phyloP scores from a whole-genome alignment of 805 yeast species.

The Ogataea naganishii region DNA sequence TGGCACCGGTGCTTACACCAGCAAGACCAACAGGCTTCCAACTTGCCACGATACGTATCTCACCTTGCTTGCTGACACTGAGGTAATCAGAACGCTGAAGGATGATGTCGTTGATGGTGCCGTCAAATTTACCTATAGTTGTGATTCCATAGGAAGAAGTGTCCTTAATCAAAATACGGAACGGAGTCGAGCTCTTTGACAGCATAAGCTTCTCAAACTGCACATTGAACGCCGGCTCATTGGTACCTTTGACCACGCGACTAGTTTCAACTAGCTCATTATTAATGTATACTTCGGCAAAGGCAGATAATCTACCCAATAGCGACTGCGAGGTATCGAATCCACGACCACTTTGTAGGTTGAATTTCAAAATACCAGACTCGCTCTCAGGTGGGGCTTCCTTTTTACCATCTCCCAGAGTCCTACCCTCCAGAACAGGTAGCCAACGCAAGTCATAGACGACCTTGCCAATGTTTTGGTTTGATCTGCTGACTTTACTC shows the following conservation, averaged over 20 bases:
- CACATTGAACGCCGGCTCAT: constrained; percentile 69
- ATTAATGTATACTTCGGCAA: constrained; percentile 58
- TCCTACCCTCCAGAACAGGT: constrained; percentile 36
- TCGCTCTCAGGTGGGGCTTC: constrained; percentile 50
- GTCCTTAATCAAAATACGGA: constrained; percentile 55
- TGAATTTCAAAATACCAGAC: constrained; percentile 63
- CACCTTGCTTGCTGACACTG: constrained; percentile 43
- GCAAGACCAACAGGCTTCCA: constrained; percentile 68
- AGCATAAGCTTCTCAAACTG: constrained; percentile 52
- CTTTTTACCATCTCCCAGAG: constrained; percentile 39
- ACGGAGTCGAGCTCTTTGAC: constrained; percentile 45
- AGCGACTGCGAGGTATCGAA: constrained; percentile 46
- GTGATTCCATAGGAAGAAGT: constrained; percentile 40
- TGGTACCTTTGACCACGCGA: constrained; percentile 56
- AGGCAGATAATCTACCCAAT: constrained; percentile 50
- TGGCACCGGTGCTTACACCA: constrained; percentile 35
- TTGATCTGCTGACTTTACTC: constrained; percentile 37
- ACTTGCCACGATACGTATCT: constrained; percentile 42
- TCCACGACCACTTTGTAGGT: constrained; percentile 49
- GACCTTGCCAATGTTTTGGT: constrained; percentile 48
- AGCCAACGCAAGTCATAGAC: constrained; percentile 48
- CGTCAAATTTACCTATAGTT: constrained; percentile 43
- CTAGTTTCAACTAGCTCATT: constrained; percentile 45
- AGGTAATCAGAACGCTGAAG: constrained; percentile 46
- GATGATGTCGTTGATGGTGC: constrained; percentile 45